Conservation (phyloP, 441 rosid genomes). For the Oxalis stricta region DNA sequence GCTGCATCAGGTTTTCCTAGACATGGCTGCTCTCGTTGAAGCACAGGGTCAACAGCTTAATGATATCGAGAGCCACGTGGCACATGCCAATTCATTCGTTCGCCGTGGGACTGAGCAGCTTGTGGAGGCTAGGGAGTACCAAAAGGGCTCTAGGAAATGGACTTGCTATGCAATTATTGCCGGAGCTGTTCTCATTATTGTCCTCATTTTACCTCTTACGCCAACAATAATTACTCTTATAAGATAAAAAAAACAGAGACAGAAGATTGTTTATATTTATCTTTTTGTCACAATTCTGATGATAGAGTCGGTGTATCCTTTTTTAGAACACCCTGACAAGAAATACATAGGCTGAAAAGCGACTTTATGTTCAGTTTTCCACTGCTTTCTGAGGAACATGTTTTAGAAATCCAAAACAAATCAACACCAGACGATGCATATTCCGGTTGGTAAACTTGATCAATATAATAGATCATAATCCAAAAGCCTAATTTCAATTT, state of each 20-base stretch:
- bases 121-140: constrained; percentile 58
- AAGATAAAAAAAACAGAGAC: background rate
- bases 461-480: too few relatives aligned
- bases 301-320: background rate
- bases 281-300: background rate
- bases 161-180: constrained; percentile 52
- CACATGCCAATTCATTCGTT: constrained; percentile 77
- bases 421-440: too few relatives aligned
- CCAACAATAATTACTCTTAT: constrained; percentile 28
- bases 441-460: too few relatives aligned
- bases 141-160: constrained; percentile 78
- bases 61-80: constrained; percentile 82
- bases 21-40: constrained; percentile 86
- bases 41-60: constrained; percentile 80
- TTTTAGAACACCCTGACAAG: constrained; percentile 6
- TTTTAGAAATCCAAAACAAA: too few relatives aligned
- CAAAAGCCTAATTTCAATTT: too few relatives aligned
- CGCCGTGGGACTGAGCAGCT: constrained; percentile 70
- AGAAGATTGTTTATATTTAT: too few relatives aligned
- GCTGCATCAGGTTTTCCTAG: constrained; percentile 79
- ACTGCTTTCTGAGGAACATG: too few relatives aligned
- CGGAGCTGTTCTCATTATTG: constrained; percentile 21
- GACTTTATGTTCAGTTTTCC: background rate
- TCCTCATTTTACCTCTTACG: constrained; percentile 37
- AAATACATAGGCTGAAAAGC: constrained; percentile 3